Percentiles rank a stretch among this genome's conserved stretches.
phyloP scores from a whole-genome alignment of 176 grass and related monocot species.

The Dendrocalamus sinicus region DNA sequence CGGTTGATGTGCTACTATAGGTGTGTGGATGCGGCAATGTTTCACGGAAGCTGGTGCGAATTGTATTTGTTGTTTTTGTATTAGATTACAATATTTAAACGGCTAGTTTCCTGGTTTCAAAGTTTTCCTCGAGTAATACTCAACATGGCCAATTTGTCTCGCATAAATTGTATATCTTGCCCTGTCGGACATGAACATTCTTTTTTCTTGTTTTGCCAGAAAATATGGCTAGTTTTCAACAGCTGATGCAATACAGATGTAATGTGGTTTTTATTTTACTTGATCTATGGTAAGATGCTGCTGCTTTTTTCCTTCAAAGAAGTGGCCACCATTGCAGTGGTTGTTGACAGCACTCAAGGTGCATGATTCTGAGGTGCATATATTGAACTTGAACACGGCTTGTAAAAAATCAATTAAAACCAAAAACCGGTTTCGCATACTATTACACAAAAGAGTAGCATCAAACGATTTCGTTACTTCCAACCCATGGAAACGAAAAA shows the following conservation, averaged over 20 bases:
- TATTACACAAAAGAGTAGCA: background rate
- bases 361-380: background rate
- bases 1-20: conserved; percentile 29
- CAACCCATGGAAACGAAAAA: too few relatives aligned
- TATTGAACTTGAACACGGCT: background rate
- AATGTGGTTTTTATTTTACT: background rate
- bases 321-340: background rate
- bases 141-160: conserved; percentile 27
- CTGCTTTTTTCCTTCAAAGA: background rate
- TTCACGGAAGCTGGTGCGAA: conserved; percentile 43
- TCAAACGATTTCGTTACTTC: background rate
- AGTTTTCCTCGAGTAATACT: conserved; percentile 36
- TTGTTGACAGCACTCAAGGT: background rate
- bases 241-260: background rate
- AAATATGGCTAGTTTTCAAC: conserved; percentile 34
- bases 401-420: background rate
- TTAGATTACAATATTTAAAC: conserved; percentile 53
- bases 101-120: conserved; percentile 29
- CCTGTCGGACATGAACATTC: background rate
- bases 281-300: background rate
- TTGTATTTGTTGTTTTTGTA: conserved; percentile 48
- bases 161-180: conserved; percentile 53
- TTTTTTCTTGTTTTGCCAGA: conserved; percentile 38
- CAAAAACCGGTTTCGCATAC: background rate
- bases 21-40: background rate